Conservation (phyloP, 306 rosid species). For the Rosa persica region DNA sequence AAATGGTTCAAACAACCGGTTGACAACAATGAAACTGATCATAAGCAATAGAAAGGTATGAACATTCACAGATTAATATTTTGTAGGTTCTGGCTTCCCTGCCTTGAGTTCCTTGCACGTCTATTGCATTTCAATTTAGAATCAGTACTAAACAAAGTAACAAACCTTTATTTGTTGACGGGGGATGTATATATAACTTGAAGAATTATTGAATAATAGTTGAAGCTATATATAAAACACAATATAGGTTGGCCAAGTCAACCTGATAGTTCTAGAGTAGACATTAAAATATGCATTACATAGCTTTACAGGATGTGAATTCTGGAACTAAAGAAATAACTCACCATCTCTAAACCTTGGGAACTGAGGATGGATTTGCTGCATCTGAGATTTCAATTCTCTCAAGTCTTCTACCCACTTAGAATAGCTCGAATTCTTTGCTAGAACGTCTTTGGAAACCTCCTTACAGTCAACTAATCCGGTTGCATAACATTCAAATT, state of each 20-base stretch:
- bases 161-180: not conserved
- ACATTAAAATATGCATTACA: not conserved
- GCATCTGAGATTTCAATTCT: constrained; percentile 41
- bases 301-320: not conserved
- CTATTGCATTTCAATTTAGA: not conserved
- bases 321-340: constrained; percentile 23
- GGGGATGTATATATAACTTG: not conserved
- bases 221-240: not conserved
- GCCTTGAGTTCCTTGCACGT: not conserved
- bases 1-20: constrained; percentile 86
- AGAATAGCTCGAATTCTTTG: constrained; percentile 74
- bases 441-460: constrained; percentile 72
- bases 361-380: constrained; percentile 29
- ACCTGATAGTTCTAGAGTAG: not conserved
- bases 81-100: not conserved
- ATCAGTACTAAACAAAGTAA: not conserved
- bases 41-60: constrained; percentile 45
- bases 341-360: constrained; percentile 16
- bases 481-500: constrained; percentile 55
- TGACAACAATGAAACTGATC: constrained; percentile 50
- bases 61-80: not conserved
- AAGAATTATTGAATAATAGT: not conserved
- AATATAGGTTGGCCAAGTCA: not conserved
- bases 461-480: constrained; percentile 50
- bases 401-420: constrained; percentile 49